Base-by-base conservation (phyloP, 2,329 filamentous ascomycete genomes). In the Penicillium fuscoglaucum region DNA sequence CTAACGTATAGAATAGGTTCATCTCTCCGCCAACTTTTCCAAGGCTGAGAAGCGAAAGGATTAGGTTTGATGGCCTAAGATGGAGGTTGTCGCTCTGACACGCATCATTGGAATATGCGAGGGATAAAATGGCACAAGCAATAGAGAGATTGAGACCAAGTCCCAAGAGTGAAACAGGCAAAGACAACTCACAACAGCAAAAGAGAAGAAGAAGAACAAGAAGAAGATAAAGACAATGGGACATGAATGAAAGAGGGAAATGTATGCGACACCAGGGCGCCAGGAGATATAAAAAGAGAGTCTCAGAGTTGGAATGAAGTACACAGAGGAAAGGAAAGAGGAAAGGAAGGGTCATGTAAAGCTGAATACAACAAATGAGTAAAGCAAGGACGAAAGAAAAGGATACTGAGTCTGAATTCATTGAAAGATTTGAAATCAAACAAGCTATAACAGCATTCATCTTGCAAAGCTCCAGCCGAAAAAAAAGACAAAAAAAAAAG, bases 211-310 rank as follows among this genome's bases (percentile, higher is more conserved):
- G 61, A 58, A 45, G 61, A 59, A 41, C 5, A 33, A 33, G 10
- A 57, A 46, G 61, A 58, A 44, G 70, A 57, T 8, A 37, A 58
- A 55, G 50, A 62, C 12, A 66, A 65, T 64, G 64, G 59, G 65
- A 66, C 61, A 9, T n/a, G 64, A 60, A 66, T 61, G 65, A 66
- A 61, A 15, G 55, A 65, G 43, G 57, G 60, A 46, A 55, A 41
- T 54, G 29, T 47, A 48, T 33, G 55, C 55, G 50, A 54, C 28
- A 46, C 49, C 50, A 53, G 33, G 33, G 55, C 41, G 43, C 33
- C 35, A 17, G 28, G 29, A 24, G 37, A 35, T 37, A 24, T 48
- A 29, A 31, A 55, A 57, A n/a, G 55, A 58, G 43, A 57, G 55
- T n/a, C 41, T 31, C 40, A 47, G 35, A 53, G 55, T 39, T 57